Base-by-base conservation (phyloP, 2,329 filamentous ascomycete genomes). In the Colletotrichum sansevieriae region DNA sequence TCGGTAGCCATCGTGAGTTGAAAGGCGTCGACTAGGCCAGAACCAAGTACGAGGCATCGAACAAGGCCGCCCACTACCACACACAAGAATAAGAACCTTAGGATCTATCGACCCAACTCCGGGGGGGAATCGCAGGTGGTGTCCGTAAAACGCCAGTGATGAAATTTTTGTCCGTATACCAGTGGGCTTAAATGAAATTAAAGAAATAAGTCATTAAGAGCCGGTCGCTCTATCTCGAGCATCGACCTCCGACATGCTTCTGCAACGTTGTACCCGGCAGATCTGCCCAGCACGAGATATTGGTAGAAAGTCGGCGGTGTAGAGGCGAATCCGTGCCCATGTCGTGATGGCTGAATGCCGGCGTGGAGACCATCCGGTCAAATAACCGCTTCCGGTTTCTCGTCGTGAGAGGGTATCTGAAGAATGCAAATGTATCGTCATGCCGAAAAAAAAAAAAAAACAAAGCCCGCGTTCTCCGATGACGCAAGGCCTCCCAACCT, bases 351-450 rank as follows among this genome's bases (percentile, higher is more conserved):
- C 62, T 49, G 20, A 69, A 65, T 35, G 52, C 54, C 41, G 67
- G 67, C 49, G 57, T 70, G 51, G 25, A 25, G 57, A 66, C 67
- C 67, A 63, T 67, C 52, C 51, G 57, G 63, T 66, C 66, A 61
- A 58, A 62, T 51, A 51, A 70, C 67, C 64, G 68, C 54, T 68
- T 67, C 58, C 70, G 68, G 68, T 71, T 61, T 67, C 67, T 70
- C 70, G 70, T 71, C 54, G 61, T 65, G 61, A 65, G 55, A 70
- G 70, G 70, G 70, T 71, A 71, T 71, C 70, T 68, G 68, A 71
- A 71, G 69, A 71, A 71, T 71, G 70, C 70, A 71, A 71, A 67
- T 68, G 55, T 71, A 68, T 71, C 70, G 68, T 71, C 70, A 68
- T 69, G 60, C 69, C 68, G 58, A 68, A 62, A 65, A 55, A 59